Evolutionary conservation across 75 land plant species (phyloP).

Genomic region (Isoetes taiwanensis): DNA sequence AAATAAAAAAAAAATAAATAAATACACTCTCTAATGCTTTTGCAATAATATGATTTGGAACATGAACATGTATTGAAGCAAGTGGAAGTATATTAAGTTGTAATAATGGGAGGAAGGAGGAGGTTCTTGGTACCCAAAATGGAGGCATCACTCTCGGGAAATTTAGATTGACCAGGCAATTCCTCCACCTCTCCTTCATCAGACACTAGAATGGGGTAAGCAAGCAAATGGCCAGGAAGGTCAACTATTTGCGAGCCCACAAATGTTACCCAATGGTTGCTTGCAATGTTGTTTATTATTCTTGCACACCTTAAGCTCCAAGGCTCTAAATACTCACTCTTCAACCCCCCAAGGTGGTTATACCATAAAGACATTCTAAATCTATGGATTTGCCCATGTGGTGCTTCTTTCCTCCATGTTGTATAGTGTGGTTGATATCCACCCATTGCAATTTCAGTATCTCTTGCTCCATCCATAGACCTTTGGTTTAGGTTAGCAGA

Average conservation of each 20-base stretch:
- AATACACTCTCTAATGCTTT: too few relatives aligned
- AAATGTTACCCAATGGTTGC: slow-evolving; percentile 24
- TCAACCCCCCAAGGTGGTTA: slow-evolving; percentile 28
- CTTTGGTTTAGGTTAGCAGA: slow-evolving; percentile 53
- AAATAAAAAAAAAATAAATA: too few relatives aligned
- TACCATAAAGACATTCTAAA: slow-evolving; percentile 43
- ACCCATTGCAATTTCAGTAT: slow-evolving; percentile 46
- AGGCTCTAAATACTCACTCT: slow-evolving; percentile 23
- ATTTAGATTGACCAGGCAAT: slow-evolving; percentile 6
- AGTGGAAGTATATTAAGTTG: too few relatives aligned
- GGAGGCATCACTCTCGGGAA: slow-evolving; percentile 11
- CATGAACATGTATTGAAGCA: too few relatives aligned
- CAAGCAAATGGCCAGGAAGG: slow-evolving; percentile 37
- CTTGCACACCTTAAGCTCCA: slow-evolving; percentile 28
- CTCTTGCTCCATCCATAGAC: slow-evolving; percentile 49
- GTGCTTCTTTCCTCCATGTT: neutral
- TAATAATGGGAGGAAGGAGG: slow-evolving; percentile 21
- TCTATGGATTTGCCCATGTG: slow-evolving; percentile 29
- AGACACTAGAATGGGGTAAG: slow-evolving; percentile 21
- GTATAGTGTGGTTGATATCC: slow-evolving; percentile 41
- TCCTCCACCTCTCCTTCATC: too few relatives aligned
- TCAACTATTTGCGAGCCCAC: slow-evolving; percentile 19
- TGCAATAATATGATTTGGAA: too few relatives aligned
- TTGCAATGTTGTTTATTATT: slow-evolving; percentile 15
- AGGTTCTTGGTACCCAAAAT: slow-evolving; percentile 10